A percentile compares a stretch with the other conserved stretches of the same genome.
Evolutionary conservation across 2,329 filamentous ascomycete genomes (phyloP).

Genomic region (Fusarium anthophilum): DNA sequence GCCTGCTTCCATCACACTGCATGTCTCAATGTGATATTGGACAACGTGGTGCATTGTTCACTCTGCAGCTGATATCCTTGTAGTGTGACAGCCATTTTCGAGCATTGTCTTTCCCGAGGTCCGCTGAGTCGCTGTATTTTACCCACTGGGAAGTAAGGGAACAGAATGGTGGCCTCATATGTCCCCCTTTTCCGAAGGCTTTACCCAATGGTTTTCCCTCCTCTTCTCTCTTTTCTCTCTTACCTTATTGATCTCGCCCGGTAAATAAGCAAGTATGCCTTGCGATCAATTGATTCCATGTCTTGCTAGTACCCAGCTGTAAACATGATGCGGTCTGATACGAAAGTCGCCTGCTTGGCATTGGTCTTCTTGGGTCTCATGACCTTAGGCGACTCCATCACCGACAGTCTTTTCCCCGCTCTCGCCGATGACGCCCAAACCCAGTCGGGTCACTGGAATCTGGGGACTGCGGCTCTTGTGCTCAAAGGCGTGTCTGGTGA

Average conservation of each 20-base stretch:
- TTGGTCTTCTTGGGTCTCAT: background rate
- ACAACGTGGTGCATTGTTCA: accelerated
- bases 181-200: accelerated
- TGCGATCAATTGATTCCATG: background rate
- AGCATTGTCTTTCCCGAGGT: background rate
- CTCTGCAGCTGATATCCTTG: background rate
- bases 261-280: background rate
- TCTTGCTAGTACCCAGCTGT: background rate
- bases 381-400: background rate
- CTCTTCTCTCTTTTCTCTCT: background rate
- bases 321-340: background rate
- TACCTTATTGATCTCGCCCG: background rate
- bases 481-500: background rate
- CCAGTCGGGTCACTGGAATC: background rate
- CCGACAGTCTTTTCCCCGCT: background rate
- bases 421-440: background rate
- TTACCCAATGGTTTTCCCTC: accelerated
- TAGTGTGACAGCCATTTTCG: background rate
- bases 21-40: background rate
- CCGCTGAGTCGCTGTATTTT: background rate
- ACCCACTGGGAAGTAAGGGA: background rate
- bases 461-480: background rate
- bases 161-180: background rate
- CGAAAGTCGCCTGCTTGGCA: background rate
- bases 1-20: background rate